Conservation (phyloP, 2,329 filamentous ascomycete genomes). For the Monosporascus sp. region DNA sequence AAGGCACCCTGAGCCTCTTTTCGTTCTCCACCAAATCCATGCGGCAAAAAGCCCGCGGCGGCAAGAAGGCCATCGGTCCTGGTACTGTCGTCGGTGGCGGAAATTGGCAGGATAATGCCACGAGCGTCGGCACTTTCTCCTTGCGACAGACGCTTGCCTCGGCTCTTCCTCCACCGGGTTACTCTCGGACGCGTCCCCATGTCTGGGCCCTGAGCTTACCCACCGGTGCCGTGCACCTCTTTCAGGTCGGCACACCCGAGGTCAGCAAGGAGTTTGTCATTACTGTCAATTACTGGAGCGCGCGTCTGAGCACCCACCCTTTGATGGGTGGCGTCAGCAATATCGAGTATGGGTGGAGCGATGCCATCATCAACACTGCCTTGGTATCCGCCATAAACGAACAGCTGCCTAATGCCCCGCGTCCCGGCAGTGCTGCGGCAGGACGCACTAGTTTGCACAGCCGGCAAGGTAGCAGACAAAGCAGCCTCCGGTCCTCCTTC, state of each 20-base stretch:
- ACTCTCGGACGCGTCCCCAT: slow-evolving; percentile 82
- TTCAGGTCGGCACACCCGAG: slow-evolving; percentile 92
- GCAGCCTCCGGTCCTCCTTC: slow-evolving; percentile 53
- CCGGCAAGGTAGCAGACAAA: slow-evolving; percentile 28
- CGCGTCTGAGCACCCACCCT: slow-evolving; percentile 87
- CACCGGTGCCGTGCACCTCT: slow-evolving; percentile 92
- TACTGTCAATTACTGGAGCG: slow-evolving; percentile 97
- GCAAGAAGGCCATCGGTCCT: slow-evolving; percentile 36
- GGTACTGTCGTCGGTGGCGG: slow-evolving; percentile 79
- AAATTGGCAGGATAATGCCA: slow-evolving; percentile 97
- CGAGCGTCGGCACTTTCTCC: slow-evolving; percentile 79
- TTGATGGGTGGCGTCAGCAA: slow-evolving; percentile 91
- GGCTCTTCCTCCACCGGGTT: slow-evolving; percentile 81
- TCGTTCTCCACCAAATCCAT: slow-evolving; percentile 84
- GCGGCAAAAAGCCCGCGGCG: slow-evolving; percentile 55
- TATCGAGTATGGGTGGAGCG: slow-evolving; percentile 96
- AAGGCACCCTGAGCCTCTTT: slow-evolving; percentile 89
- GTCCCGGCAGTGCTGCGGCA: slow-evolving; percentile 46
- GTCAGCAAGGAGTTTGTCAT: slow-evolving; percentile 92
- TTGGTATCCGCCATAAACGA: slow-evolving; percentile 50
- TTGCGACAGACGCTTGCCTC: slow-evolving; percentile 90
- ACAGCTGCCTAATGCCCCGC: slow-evolving; percentile 31
- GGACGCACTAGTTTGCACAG: slow-evolving; percentile 42
- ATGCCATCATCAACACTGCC: slow-evolving; percentile 65
- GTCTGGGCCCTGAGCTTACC: slow-evolving; percentile 93